Evolutionary conservation across 257 asterid species (phyloP), one percentile per base, ranked within the genome.

Genomic region (Salvia splendens): DNA sequence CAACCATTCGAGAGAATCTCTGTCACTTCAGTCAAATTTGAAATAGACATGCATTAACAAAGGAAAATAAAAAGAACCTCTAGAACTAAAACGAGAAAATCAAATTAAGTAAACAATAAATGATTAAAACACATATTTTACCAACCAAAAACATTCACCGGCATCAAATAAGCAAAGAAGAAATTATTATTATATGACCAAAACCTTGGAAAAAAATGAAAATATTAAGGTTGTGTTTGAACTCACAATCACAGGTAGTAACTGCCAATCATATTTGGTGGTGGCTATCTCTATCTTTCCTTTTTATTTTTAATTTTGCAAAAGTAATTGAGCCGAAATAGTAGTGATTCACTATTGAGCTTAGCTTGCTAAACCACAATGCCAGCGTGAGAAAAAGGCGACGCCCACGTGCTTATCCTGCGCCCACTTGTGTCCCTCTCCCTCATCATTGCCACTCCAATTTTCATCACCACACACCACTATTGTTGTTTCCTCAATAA

Each of bases 341-440:
- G 58, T 50, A 69, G 71, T 33, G 38, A 20, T 49, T 24, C 38
- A 41, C 53, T 46, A 3, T n/a, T 24, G 17, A 42, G 51, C 16
- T 65, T 14, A 52, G 60, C 6, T 66, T 36, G 68, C 71, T 65
- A 64, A 71, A 46, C 33, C 56, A 45, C 80, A 81, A 77, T 79
- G 85, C 63, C 89, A 85, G 88, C 86, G 84, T 83, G 92, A 78
- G 87, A 86, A 82, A 24, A 62, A 79, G 89, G 83, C 77, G 79
- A 81, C 41, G 73, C 76, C 83, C 96, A 86, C 87, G 89, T 88
- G 87, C 83, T 83, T 85, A 80, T 79, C 81, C 65, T 72, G 81
- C 72, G 79, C 85, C 87, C 80, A 82, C 91, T 75, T 48, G 63
- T 72, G 80, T 72, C 77, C 79, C 73, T 76, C 78, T 70, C 72